Evolutionary conservation across 2,329 filamentous ascomycete species (phyloP).

Genomic region (Phialophora expanda): DNA sequence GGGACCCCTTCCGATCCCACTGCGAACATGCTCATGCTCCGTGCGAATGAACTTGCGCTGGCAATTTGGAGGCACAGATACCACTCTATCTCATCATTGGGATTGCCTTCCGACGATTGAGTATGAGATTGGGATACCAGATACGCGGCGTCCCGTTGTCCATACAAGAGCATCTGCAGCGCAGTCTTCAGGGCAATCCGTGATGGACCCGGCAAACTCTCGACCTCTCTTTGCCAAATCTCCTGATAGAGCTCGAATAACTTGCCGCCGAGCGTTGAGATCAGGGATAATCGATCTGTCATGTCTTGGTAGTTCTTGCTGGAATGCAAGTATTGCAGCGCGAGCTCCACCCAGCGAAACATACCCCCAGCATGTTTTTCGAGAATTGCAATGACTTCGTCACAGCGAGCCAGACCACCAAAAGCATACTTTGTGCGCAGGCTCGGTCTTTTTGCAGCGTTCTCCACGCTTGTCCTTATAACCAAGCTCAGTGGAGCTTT

Average conservation of each 20-base stretch:
- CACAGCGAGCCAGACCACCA: not conserved
- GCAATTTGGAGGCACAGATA: not conserved
- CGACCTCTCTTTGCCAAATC: not conserved
- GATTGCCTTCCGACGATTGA: too few species aligned
- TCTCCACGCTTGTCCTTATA: not conserved
- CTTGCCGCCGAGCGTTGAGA: not conserved
- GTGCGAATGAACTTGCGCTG: not conserved
- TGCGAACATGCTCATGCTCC: not conserved
- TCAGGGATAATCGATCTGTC: not conserved
- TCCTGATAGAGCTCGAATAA: not conserved
- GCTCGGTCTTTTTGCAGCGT: not conserved
- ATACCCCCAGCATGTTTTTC: not conserved
- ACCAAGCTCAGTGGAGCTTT: not conserved
- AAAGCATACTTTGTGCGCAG: not conserved
- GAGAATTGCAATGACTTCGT: not conserved
- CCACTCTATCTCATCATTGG: too few species aligned
- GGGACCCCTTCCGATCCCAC: not conserved
- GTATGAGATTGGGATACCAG: too few species aligned
- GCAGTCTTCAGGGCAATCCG: not conserved
- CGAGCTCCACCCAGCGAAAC: not conserved
- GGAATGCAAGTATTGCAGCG: constrained; percentile 3
- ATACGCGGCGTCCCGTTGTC: not conserved
- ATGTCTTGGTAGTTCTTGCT: not conserved
- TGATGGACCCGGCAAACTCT: not conserved
- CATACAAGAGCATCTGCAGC: not conserved